These are phyloP conservation scores for Viola pubescens DNA, from an alignment of 441 rosid species.

Conservation along the genomic window DNA sequence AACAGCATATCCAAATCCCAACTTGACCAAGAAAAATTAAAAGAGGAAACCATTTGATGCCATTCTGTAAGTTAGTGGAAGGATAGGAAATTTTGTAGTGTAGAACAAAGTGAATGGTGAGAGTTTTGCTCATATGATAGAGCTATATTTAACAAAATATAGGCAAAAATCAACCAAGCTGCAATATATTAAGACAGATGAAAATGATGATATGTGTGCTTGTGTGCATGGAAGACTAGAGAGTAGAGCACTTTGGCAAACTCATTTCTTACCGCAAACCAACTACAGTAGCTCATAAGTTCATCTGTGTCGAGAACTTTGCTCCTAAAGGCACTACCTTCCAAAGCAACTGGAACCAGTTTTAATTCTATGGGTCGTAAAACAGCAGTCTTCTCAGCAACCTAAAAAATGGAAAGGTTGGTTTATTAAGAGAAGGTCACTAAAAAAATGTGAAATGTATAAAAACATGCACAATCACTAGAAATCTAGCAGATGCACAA, in stretches of 20 bases:
- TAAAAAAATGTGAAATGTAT: constrained; percentile 16
- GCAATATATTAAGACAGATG: no score
- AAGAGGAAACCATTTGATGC: background rate
- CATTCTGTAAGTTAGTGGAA: background rate
- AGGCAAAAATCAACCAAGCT: background rate
- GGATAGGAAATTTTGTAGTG: background rate
- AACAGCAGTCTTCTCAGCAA: constrained; percentile 81
- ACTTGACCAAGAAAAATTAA: background rate
- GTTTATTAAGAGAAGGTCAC: constrained; percentile 17
- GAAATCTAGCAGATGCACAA: no score
- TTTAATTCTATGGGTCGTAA: constrained; percentile 88
- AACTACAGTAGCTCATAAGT: constrained; percentile 83
- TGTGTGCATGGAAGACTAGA: background rate
- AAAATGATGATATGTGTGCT: no score
- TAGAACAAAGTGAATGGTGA: background rate
- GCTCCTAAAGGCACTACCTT: constrained; percentile 93
- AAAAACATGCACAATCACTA: background rate
- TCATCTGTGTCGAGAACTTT: constrained; percentile 91
- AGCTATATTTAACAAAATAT: background rate
- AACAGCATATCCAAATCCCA: background rate
- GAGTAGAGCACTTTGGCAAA: background rate
- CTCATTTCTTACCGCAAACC: constrained; percentile 75
- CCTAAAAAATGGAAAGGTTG: constrained; percentile 42
- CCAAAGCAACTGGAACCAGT: constrained; percentile 89
- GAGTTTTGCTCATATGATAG: background rate